Evolutionary conservation across 305 asterid species (phyloP), one percentile per base, ranked within the genome.

Genomic region (Lippia alba): DNA sequence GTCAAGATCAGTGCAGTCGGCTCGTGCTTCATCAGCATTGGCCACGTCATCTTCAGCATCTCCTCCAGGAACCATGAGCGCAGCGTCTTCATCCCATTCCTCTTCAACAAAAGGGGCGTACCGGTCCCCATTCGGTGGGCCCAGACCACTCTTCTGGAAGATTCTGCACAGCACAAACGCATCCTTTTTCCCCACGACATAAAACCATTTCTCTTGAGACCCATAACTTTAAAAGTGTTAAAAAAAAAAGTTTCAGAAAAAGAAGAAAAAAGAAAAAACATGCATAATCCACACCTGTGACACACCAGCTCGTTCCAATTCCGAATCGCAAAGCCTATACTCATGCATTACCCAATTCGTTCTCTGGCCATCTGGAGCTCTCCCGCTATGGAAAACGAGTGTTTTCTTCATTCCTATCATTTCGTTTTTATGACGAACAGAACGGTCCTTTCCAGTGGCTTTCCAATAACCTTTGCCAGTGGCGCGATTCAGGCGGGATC

Each of bases 151-250:
- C 85, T 92, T 92, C 48, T 87, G 96, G 78, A 92, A 92, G 77
- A 92, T 90, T 78, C 98, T 82, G 80, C 98, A 92, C 1, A 92
- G 96, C 81, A 92, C 97, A 85, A 88, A 92, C 0, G 96, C 91
- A 81, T 92, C 96, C 98, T 92, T 80, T 78, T 81, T 67, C 67
- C 86, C 48, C 77, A 63, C 77, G 78, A 76, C 61, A 68, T 41
- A 56, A 71, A 11, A 44, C 32, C 58, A 66, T 16, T 34, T 45
- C 41, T 61, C 74, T 66, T 58, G 61, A 72, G 70, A 73, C 76
- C 54, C 66, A 61, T 12, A 41, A 56, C 61, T 19, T 54, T 16
- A 6, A 44, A 44, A 11, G 10, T 5, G 10, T 1, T 1, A 44
- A 4, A 44, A 59, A 50, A 30, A 1, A 16, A 30, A 50, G 24